Conservation (phyloP, 306 rosid genomes). For the Cucumis hystrix region DNA sequence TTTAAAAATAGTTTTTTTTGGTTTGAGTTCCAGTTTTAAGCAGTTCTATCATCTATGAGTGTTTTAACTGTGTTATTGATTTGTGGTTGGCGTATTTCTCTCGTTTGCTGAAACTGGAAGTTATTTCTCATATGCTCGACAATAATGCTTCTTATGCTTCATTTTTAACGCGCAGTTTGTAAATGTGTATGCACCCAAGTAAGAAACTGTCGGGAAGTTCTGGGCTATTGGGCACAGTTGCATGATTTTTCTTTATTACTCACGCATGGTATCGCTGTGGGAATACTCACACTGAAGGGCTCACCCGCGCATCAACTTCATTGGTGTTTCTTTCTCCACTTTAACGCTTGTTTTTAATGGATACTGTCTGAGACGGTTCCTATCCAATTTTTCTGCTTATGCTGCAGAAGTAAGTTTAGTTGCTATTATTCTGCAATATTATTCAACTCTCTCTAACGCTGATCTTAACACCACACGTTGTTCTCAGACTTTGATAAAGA, state of each 20-base stretch:
- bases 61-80: not conserved
- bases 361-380: constrained; percentile 92
- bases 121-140: not conserved
- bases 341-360: constrained; percentile 78
- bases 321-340: constrained; percentile 54
- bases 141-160: constrained; percentile 8
- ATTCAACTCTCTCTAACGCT: not conserved
- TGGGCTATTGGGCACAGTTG: constrained; percentile 85
- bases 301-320: constrained; percentile 30
- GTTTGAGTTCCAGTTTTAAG: not conserved
- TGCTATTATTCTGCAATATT: not conserved
- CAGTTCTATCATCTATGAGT: not conserved
- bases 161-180: constrained; percentile 44
- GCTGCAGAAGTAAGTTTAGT: constrained; percentile 63
- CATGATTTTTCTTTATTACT: constrained; percentile 76
- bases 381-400: constrained; percentile 56
- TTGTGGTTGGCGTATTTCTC: not conserved
- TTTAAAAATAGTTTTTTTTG: not conserved
- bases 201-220: constrained; percentile 76
- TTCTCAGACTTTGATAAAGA: constrained; percentile 66
- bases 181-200: constrained; percentile 64
- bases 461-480: constrained; percentile 9
- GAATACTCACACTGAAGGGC: constrained; percentile 70
- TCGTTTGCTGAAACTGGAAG: not conserved
- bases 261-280: constrained; percentile 87